Evolutionary conservation across 2,329 filamentous ascomycete genomes (phyloP).

Genomic region (Xylaria hypoxylon): DNA sequence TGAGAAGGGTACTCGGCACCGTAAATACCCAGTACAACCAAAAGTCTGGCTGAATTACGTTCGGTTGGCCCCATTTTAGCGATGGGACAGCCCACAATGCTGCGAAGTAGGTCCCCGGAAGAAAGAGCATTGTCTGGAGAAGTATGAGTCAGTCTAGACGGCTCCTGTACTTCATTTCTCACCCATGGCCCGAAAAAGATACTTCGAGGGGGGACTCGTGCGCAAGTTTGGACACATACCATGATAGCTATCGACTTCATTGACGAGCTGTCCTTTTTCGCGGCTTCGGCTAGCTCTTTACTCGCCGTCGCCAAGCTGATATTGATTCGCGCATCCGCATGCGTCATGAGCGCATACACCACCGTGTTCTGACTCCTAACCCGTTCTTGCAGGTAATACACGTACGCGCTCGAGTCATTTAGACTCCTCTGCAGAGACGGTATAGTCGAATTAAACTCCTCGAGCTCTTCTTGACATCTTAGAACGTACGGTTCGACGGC

Average conservation of each 20-base stretch:
- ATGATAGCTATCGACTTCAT: slow-evolving; percentile 23
- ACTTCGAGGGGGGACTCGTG: too few species aligned
- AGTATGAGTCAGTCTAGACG: background rate
- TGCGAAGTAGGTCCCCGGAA: slow-evolving; percentile 30
- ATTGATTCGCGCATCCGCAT: slow-evolving; percentile 27
- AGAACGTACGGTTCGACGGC: slow-evolving; percentile 12
- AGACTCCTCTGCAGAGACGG: slow-evolving; percentile 27
- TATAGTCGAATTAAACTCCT: slow-evolving; percentile 25
- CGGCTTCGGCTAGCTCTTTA: slow-evolving; percentile 31
- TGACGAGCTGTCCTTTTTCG: slow-evolving; percentile 24
- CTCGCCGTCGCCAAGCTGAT: slow-evolving; percentile 30
- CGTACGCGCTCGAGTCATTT: slow-evolving; percentile 32
- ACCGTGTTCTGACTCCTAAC: slow-evolving; percentile 32
- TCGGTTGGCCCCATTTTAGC: slow-evolving; percentile 22
- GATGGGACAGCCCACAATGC: slow-evolving; percentile 28
- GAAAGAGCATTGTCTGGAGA: slow-evolving; percentile 27
- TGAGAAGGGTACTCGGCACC: slow-evolving; percentile 16
- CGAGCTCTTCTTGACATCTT: slow-evolving; percentile 21
- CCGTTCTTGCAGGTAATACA: slow-evolving; percentile 33
- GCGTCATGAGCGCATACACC: slow-evolving; percentile 34
- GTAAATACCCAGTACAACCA: slow-evolving; percentile 35
- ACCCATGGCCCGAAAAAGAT: background rate
- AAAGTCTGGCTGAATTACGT: slow-evolving; percentile 24
- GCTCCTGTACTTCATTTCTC: background rate
- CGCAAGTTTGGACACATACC: slow-evolving; percentile 12